A percentile compares a stretch with the other conserved stretches of the same genome.
These are phyloP conservation scores for Begonia loranthoides DNA, from an alignment of 306 rosid species.

Conservation along the genomic window DNA sequence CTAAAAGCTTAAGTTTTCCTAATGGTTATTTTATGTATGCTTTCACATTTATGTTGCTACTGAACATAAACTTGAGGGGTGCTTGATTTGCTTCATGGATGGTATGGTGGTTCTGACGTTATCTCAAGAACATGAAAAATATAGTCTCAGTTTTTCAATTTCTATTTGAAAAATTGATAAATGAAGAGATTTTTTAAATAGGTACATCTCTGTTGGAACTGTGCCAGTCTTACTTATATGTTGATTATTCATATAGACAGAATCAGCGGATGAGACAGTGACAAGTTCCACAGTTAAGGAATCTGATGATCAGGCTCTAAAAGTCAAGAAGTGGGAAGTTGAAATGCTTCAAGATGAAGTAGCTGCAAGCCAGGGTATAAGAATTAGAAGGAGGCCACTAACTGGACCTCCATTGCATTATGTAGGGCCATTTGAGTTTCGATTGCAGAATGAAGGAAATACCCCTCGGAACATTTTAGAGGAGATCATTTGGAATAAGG, in stretches of 20 bases:
- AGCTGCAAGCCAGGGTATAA: constrained; percentile 81
- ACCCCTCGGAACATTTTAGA: constrained; percentile 87
- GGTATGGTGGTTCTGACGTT: too few species aligned
- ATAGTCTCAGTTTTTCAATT: too few species aligned
- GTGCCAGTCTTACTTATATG: not conserved
- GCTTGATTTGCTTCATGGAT: too few species aligned
- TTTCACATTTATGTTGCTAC: too few species aligned
- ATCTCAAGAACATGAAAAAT: too few species aligned
- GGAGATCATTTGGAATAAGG: constrained; percentile 91
- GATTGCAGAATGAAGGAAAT: constrained; percentile 77
- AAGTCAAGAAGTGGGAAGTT: constrained; percentile 87
- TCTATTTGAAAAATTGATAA: too few species aligned
- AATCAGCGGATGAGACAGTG: constrained; percentile 33
- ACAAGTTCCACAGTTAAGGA: constrained; percentile 22
- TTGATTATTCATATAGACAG: constrained; percentile 28
- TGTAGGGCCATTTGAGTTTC: constrained; percentile 86
- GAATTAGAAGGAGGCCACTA: constrained; percentile 78
- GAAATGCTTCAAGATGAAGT: constrained; percentile 74
- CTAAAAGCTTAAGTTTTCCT: too few species aligned
- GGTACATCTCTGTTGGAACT: not conserved
- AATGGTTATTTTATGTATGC: too few species aligned
- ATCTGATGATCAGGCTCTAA: constrained; percentile 31
- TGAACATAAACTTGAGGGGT: too few species aligned
- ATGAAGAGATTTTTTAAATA: not conserved
- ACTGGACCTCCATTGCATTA: constrained; percentile 80